These are phyloP conservation scores for Fusarium drepaniforme DNA, from an alignment of 2,329 filamentous ascomycete species.

Conservation along the genomic window DNA sequence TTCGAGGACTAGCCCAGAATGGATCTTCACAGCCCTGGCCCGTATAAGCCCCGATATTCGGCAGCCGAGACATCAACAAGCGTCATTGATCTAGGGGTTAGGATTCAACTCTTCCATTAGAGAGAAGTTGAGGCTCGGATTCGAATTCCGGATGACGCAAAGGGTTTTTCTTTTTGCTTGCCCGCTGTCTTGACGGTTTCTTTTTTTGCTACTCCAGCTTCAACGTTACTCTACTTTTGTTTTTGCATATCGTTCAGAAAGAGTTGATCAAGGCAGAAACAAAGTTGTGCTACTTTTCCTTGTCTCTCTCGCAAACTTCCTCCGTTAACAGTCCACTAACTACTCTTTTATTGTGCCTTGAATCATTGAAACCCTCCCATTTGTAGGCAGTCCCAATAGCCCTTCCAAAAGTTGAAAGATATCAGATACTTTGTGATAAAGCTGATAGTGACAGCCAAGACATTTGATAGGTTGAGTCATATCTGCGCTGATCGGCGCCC, in stretches of 20 bases:
- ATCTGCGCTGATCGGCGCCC: background rate
- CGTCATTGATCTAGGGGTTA: constrained; percentile 29
- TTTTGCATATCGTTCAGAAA: background rate
- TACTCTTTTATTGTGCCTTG: background rate
- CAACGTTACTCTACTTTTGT: background rate
- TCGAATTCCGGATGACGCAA: constrained; percentile 30
- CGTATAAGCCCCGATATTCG: background rate
- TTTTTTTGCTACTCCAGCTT: background rate
- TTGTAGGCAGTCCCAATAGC: background rate
- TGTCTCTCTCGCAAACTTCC: background rate
- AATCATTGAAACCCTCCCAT: background rate
- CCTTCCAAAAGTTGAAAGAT: background rate
- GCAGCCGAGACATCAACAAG: background rate
- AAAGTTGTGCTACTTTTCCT: background rate
- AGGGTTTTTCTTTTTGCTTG: background rate
- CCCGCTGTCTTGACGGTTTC: background rate
- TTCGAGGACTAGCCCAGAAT: background rate
- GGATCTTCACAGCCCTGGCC: background rate
- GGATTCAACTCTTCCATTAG: constrained; percentile 29
- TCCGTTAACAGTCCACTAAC: background rate
- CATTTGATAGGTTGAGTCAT: background rate
- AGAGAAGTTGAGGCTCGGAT: constrained; percentile 31
- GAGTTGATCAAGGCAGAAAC: background rate
- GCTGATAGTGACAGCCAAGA: background rate
- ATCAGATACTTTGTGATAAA: background rate